phyloP scores from a whole-genome alignment of 169 alveolate genomes.

The Plasmodium vivax region DNA sequence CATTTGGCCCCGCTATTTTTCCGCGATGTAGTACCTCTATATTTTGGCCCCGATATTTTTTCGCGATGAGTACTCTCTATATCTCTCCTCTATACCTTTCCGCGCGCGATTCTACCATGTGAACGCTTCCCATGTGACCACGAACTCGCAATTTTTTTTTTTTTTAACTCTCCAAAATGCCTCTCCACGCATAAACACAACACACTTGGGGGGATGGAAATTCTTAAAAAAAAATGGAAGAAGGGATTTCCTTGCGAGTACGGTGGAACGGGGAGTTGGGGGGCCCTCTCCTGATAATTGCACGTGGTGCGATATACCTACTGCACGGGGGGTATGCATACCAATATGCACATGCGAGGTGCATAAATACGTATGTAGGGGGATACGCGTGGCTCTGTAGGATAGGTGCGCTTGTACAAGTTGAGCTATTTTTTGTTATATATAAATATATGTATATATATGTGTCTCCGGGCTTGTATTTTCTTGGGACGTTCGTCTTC shows the following conservation, averaged over 20 bases:
- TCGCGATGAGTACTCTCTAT: background rate
- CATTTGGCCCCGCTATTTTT: background rate
- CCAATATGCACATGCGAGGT: background rate
- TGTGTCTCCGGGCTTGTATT: background rate
- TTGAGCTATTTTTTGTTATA: background rate
- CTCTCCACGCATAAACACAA: background rate
- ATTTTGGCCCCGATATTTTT: background rate
- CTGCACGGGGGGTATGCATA: background rate
- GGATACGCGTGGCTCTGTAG: background rate
- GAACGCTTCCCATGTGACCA: background rate
- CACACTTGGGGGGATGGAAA: background rate
- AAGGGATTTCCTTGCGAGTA: background rate
- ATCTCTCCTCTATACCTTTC: background rate
- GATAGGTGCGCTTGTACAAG: background rate
- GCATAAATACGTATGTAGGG: background rate
- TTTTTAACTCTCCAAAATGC: background rate
- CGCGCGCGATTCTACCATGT: background rate
- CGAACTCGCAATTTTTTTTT: background rate
- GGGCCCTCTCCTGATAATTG: background rate
- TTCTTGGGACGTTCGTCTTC: background rate
- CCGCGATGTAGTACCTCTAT: background rate
- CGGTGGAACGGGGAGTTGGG: background rate
- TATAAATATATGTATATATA: too few relatives aligned
- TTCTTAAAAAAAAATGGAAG: background rate
- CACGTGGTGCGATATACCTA: background rate